Percentiles rank a stretch among this genome's conserved stretches.
phyloP scores from a whole-genome alignment of 2,329 filamentous ascomycete species.

The Knoxdaviesia capensis region DNA sequence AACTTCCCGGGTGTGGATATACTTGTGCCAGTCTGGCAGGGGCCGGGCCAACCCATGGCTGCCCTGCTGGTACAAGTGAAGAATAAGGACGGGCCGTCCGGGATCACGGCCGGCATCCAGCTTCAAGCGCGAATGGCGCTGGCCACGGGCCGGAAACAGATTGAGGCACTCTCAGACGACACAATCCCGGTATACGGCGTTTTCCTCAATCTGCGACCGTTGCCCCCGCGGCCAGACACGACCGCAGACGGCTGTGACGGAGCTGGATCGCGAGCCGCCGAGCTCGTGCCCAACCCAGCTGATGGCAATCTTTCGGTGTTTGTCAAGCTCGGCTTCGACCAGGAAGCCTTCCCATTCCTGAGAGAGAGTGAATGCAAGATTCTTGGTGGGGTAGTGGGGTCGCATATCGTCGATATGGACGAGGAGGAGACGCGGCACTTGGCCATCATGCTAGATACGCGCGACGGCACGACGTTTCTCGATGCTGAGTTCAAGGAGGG shows the following conservation, averaged over 20 bases:
- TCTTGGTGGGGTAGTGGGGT: not conserved
- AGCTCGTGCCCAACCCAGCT: not conserved
- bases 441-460: not conserved
- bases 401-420: not conserved
- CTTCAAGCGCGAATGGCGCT: not conserved
- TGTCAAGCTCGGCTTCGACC: not conserved
- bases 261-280: not conserved
- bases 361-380: not conserved
- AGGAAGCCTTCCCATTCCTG: not conserved
- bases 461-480: not conserved
- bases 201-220: conserved; percentile 1
- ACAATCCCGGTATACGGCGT: not conserved
- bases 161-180: not conserved
- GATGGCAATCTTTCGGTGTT: not conserved
- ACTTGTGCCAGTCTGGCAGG: not conserved
- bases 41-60: not conserved
- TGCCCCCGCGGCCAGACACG: not conserved
- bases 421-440: not conserved
- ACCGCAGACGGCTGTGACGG: not conserved
- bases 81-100: not conserved
- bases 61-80: not conserved
- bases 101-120: not conserved
- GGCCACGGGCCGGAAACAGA: not conserved
- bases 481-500: not conserved
- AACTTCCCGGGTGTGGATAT: not conserved